phyloP scores from a whole-genome alignment of 352 stramenopile species.

The Globisporangium lucens region DNA sequence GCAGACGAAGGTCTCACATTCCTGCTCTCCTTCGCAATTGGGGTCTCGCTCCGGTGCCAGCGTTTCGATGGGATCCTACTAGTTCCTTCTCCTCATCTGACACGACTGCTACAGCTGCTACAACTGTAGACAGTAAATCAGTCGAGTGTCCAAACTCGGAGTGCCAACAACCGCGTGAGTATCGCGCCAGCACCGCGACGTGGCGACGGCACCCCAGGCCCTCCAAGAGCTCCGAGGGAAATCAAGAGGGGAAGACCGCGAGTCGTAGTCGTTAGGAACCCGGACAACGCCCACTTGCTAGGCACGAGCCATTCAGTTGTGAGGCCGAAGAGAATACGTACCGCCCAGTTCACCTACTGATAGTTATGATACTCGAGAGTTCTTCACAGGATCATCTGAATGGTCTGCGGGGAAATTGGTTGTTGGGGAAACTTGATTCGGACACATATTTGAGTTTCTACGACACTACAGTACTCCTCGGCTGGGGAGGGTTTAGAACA shows the following conservation, averaged over 20 bases:
- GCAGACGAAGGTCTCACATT: conserved; percentile 38
- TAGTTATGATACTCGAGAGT: background rate
- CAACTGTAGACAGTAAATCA: background rate
- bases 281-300: conserved; percentile 29
- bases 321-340: background rate
- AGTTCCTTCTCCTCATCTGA: no score
- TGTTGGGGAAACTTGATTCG: background rate
- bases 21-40: conserved; percentile 36
- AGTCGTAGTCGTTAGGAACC: conserved; percentile 37
- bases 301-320: conserved; percentile 17
- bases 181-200: conserved; percentile 2
- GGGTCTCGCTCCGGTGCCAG: conserved; percentile 57
- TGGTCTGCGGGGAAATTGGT: background rate
- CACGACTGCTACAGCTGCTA: no score
- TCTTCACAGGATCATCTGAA: background rate
- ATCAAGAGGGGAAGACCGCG: background rate
- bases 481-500: background rate
- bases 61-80: conserved; percentile 21
- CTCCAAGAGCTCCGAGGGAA: background rate
- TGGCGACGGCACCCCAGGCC: no score
- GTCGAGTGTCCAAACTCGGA: no score
- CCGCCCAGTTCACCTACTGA: background rate
- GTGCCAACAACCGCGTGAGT: background rate
- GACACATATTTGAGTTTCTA: background rate
- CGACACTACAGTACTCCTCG: background rate